Evolutionary conservation across 106 monocot genomes (phyloP).

Genomic region (Chionographis japonica): DNA sequence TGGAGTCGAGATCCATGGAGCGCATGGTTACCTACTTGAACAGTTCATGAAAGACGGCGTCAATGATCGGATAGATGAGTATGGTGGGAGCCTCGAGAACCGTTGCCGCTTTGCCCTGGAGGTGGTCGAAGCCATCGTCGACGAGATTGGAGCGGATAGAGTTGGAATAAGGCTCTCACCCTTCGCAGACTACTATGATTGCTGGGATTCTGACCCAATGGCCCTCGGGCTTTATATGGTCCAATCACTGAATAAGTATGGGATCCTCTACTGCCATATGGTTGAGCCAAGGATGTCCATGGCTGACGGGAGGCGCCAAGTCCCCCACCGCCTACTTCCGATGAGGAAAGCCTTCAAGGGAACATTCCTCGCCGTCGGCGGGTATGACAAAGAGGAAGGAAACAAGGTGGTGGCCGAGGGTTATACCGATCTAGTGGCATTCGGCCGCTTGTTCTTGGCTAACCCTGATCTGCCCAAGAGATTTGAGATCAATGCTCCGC

Average conservation of each 20-base stretch:
- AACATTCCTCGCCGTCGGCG: constrained; percentile 5
- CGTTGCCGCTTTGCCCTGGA: constrained; percentile 66
- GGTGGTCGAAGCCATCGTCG: constrained; percentile 36
- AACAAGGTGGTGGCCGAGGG: neutral
- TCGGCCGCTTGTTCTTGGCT: constrained; percentile 10
- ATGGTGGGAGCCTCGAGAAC: constrained; percentile 55
- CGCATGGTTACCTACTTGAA: constrained; percentile 50
- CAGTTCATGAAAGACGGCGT: constrained; percentile 62
- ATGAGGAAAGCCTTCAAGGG: constrained; percentile 16
- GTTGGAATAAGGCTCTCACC: constrained; percentile 65
- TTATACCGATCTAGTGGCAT: constrained; percentile 8
- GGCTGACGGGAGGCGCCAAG: neutral
- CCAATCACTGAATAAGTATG: too few relatives aligned
- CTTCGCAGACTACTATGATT: constrained; percentile 18
- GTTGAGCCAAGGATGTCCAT: too few relatives aligned
- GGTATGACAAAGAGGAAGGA: constrained; percentile 6
- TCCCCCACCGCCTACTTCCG: neutral
- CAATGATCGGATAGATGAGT: constrained; percentile 58
- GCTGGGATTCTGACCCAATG: too few relatives aligned
- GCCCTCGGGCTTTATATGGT: too few relatives aligned
- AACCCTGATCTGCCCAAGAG: constrained; percentile 7
- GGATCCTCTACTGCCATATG: too few relatives aligned
- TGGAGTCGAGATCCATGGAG: constrained; percentile 59
- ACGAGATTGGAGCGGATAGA: constrained; percentile 51
- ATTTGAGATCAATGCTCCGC: constrained; percentile 3